A percentile compares a stretch with the other conserved stretches of the same genome.
phyloP scores from a whole-genome alignment of 2,329 filamentous ascomycete species.

The Penicillium sp. region DNA sequence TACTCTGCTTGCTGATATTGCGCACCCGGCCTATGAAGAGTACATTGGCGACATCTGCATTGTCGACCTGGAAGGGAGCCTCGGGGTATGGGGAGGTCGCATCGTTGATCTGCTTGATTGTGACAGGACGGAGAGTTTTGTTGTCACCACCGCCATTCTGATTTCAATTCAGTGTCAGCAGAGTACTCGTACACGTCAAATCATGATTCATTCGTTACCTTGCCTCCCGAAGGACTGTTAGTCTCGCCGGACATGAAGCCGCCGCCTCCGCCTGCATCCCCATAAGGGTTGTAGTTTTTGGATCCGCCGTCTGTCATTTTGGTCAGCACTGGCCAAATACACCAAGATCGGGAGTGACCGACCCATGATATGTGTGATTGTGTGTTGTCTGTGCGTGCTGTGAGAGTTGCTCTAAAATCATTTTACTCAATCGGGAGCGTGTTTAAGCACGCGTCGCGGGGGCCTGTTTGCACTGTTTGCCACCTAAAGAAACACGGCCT shows the following conservation, averaged over 20 bases:
- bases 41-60: constrained; percentile 69
- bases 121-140: constrained; percentile 79
- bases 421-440: constrained; percentile 44
- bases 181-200: not conserved
- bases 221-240: constrained; percentile 49
- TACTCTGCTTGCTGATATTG: constrained; percentile 79
- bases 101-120: constrained; percentile 90
- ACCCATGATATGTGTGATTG: constrained; percentile 30
- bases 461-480: constrained; percentile 30
- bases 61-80: constrained; percentile 82
- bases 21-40: constrained; percentile 91
- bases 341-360: not conserved
- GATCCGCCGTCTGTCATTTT: constrained; percentile 34
- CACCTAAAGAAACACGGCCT: not conserved
- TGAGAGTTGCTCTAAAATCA: constrained; percentile 20
- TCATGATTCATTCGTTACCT: constrained; percentile 26
- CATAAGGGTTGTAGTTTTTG: constrained; percentile 55
- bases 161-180: not conserved
- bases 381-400: constrained; percentile 2
- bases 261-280: constrained; percentile 48
- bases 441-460: constrained; percentile 38
- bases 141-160: constrained; percentile 70
- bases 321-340: not conserved
- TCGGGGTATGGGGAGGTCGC: constrained; percentile 73
- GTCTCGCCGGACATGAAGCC: constrained; percentile 59